Base-by-base conservation (phyloP, 1,139 yeast species). In the Suhomyces atakaporum region DNA sequence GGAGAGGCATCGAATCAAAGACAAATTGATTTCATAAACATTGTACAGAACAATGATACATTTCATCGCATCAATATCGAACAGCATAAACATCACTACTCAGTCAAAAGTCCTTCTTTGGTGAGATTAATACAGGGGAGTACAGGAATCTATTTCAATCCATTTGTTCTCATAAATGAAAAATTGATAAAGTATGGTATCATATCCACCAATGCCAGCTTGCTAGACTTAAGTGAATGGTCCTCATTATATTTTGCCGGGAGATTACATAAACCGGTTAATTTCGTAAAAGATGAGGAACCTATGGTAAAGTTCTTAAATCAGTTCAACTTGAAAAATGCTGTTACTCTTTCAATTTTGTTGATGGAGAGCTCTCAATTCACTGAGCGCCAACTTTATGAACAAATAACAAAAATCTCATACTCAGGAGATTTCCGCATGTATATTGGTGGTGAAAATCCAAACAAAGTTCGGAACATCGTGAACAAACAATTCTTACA, bases 401-500 rank as follows among this genome's bases (percentile, higher is more conserved):
- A 77, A 51, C 81, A 81, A 44, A 84, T 92, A 33, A 84, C 97
- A 0, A 78, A 80, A 11, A 63, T 94, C 14, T 86, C 96, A 14
- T 94, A 92, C 57, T 64, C 82, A 60, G 98, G 98, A 11, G 99
- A 92, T 58, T 83, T 90, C 24, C 74, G 99, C 47, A 84, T 89
- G 79, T 68, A 75, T 28, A 69, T 89, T 29, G 95, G 95, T 3
- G 95, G 92, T 4, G 98, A 92, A 60, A 87, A 92, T 58, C 97
- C 97, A 7, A 73, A 83, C 52, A 92, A 92, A 60, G 85, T 90
- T 20, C 69, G 71, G 36, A 92, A 94, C 58, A 92, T 92, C 44
- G 97, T 92, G 5, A 61, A 66, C 16, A 84, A 85, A 55, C 97
- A 94, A 61, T 75, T 77, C 46, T 63, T 64, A 14, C 74, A 78